A percentile compares a stretch with the other conserved stretches of the same genome.
Conservation (phyloP, 345 rosid genomes). For the Aquilaria malaccensis region DNA sequence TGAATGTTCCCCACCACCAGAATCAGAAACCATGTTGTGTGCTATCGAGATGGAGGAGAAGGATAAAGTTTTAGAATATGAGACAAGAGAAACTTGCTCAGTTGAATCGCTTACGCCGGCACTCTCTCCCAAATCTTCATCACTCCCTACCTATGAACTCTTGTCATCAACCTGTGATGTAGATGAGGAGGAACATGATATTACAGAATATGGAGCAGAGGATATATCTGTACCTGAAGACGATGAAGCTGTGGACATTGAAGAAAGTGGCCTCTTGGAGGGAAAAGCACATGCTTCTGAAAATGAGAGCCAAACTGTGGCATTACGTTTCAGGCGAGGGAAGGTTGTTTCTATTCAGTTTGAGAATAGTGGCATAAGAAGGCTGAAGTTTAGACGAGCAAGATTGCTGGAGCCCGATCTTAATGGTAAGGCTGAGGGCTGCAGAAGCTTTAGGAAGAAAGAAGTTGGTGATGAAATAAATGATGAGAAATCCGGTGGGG, state of each 20-base stretch:
- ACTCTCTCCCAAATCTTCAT: conserved; percentile 13
- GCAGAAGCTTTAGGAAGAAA: conserved; percentile 38
- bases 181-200: conserved; percentile 34
- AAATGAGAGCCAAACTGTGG: conserved; percentile 23
- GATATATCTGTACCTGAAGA: conserved; percentile 31
- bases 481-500: conserved; percentile 23
- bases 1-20: conserved; percentile 23
- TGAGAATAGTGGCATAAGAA: conserved; percentile 45
- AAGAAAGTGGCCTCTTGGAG: conserved; percentile 19
- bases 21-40: conserved; percentile 49
- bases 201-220: conserved; percentile 27
- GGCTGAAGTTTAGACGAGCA: conserved; percentile 60
- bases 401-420: conserved; percentile 30
- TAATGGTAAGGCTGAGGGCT: conserved; percentile 23
- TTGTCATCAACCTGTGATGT: conserved; percentile 24
- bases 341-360: conserved; percentile 44
- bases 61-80: conserved; percentile 34
- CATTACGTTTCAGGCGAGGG: conserved; percentile 56
- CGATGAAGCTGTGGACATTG: conserved; percentile 21
- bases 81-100: conserved; percentile 32
- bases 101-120: conserved; percentile 21
- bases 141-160: conserved; percentile 19
- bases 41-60: conserved; percentile 51
- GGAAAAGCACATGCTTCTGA: conserved; percentile 13
- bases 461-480: conserved; percentile 25